Percentiles rank a stretch among this genome's conserved stretches.
These are phyloP conservation scores for Fistulina hepatica DNA, from an alignment of 1,284 basidiomycete genomes.

Conservation along the genomic window DNA sequence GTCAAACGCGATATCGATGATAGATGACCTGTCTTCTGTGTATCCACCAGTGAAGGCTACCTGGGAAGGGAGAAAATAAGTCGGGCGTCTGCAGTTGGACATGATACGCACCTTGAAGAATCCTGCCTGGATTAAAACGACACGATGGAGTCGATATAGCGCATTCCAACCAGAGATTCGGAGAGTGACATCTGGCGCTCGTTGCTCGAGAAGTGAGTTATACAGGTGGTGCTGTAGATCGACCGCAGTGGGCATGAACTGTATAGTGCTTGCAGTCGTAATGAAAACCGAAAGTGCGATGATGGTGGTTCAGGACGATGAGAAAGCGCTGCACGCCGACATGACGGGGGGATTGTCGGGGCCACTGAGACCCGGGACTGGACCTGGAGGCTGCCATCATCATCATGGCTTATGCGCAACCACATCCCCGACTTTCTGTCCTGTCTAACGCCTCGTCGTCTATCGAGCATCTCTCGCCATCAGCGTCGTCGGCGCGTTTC, in stretches of 20 bases:
- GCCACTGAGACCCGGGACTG: too few relatives aligned
- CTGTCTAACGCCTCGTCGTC: constrained; percentile 46
- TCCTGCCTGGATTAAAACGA: constrained; percentile 78
- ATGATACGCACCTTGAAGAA: constrained; percentile 79
- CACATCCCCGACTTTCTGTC: constrained; percentile 58
- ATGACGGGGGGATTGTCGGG: too few relatives aligned
- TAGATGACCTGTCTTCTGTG: constrained; percentile 37
- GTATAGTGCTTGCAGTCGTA: neutral
- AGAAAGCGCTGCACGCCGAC: too few relatives aligned
- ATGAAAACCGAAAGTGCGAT: neutral
- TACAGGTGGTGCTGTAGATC: constrained; percentile 62
- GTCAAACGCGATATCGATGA: constrained; percentile 64
- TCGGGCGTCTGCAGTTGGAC: too few relatives aligned
- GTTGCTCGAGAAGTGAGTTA: constrained; percentile 55
- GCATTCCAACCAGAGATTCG: constrained; percentile 65
- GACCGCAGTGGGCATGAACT: neutral
- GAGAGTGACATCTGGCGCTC: constrained; percentile 69
- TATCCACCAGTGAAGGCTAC: constrained; percentile 83
- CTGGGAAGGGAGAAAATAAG: too few relatives aligned
- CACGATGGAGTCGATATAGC: constrained; percentile 67
- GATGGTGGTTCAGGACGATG: too few relatives aligned
- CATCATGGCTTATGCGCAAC: constrained; percentile 44
- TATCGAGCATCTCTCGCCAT: constrained; percentile 51
- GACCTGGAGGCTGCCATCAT: too few relatives aligned
- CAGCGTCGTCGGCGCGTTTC: constrained; percentile 51